Evolutionary conservation across 495 filamentous ascomycete genomes (phyloP).

Genomic region (Echria macrotheca): DNA sequence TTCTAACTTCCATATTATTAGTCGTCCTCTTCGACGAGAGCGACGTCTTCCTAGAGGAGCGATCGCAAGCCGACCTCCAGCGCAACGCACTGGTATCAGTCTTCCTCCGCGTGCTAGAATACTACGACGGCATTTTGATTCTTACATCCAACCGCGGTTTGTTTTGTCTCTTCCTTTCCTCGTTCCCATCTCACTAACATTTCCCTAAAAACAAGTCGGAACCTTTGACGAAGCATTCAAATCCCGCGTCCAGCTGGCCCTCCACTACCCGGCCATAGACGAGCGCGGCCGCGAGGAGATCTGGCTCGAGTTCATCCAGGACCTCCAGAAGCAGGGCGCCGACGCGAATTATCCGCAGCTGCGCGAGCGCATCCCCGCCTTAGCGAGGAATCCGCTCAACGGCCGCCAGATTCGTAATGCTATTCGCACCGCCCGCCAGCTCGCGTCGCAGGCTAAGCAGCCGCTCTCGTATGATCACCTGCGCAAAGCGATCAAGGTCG

Average conservation of each 20-base stretch:
- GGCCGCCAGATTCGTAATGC: constrained; percentile 57
- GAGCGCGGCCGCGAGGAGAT: constrained; percentile 23
- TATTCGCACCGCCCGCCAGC: constrained; percentile 42
- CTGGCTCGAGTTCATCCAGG: constrained; percentile 24
- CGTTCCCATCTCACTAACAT: too few relatives aligned
- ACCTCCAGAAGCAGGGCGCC: not conserved
- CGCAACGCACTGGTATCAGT: constrained; percentile 10
- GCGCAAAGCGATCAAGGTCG: not conserved
- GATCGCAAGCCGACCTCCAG: not conserved
- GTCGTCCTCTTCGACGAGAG: constrained; percentile 53
- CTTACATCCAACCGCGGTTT: constrained; percentile 12
- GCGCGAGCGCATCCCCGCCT: too few relatives aligned
- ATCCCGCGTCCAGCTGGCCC: constrained; percentile 4
- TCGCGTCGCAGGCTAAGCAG: not conserved
- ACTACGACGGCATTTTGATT: constrained; percentile 11
- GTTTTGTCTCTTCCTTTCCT: too few relatives aligned
- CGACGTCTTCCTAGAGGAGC: constrained; percentile 47
- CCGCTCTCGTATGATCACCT: not conserved
- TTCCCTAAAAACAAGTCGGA: too few relatives aligned
- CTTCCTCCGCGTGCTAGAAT: constrained; percentile 8
- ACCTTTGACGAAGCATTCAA: constrained; percentile 13
- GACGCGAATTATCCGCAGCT: constrained; percentile 13
- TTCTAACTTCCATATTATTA: too few relatives aligned
- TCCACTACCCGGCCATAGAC: constrained; percentile 30
- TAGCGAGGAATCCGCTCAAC: constrained; percentile 35